Conservation (phyloP, 2,329 filamentous ascomycete genomes). For the Fusarium haematococcum region DNA sequence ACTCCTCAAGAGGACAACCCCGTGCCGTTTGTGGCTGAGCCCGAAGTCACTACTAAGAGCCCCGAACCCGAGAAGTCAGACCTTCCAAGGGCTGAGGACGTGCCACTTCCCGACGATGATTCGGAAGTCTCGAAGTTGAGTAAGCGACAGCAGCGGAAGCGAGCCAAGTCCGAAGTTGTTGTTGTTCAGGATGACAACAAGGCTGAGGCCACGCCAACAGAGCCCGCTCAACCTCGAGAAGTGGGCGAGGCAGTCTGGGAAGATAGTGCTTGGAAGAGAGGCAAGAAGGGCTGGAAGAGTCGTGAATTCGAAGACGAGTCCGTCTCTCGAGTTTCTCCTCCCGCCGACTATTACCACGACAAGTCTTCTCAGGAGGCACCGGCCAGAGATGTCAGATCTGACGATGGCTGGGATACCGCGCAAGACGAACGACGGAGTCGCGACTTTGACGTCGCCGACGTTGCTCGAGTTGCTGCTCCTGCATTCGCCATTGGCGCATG, state of each 20-base stretch:
- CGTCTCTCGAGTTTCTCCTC: slow-evolving; percentile 43
- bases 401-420: slow-evolving; percentile 22
- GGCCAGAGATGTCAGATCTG: slow-evolving; percentile 28
- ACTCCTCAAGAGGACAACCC: slow-evolving; percentile 51
- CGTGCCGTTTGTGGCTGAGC: slow-evolving; percentile 32
- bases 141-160: slow-evolving; percentile 55
- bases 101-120: slow-evolving; percentile 36
- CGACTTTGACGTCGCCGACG: slow-evolving; percentile 18
- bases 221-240: slow-evolving; percentile 33
- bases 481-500: slow-evolving; percentile 36
- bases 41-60: background rate
- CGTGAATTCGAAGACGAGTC: slow-evolving; percentile 45
- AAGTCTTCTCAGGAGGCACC: slow-evolving; percentile 19
- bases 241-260: slow-evolving; percentile 39
- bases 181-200: slow-evolving; percentile 44
- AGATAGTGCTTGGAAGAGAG: slow-evolving; percentile 47
- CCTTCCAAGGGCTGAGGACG: slow-evolving; percentile 31
- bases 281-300: slow-evolving; percentile 48
- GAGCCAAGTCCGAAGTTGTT: slow-evolving; percentile 52
- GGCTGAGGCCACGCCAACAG: slow-evolving; percentile 23
- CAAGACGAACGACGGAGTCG: slow-evolving; percentile 20
- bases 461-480: slow-evolving; percentile 31
- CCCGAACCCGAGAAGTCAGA: slow-evolving; percentile 12
- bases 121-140: slow-evolving; percentile 44
- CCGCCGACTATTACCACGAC: slow-evolving; percentile 47